Percentiles rank a stretch among this genome's conserved stretches.
Evolutionary conservation across 2,329 filamentous ascomycete species (phyloP).

Genomic region (Clarireedia sp.): DNA sequence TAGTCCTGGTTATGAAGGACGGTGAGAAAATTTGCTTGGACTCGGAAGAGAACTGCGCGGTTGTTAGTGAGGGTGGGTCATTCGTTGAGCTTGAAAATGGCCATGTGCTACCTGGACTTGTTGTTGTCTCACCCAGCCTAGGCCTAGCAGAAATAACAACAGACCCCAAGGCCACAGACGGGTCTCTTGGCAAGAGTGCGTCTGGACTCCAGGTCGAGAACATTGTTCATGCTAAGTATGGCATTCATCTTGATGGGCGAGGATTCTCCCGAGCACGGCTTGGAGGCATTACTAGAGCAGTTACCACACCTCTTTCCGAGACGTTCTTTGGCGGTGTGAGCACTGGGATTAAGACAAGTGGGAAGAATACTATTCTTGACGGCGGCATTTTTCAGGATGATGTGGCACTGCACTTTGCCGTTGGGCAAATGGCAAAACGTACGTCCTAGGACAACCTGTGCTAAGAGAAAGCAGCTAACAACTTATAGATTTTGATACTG

Average conservation of each 20-base stretch:
- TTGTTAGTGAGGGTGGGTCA: conserved; percentile 18
- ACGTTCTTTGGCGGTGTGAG: conserved; percentile 36
- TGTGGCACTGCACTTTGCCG: conserved; percentile 35
- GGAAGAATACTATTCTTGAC: conserved; percentile 31
- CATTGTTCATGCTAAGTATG: conserved; percentile 35
- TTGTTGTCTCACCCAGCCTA: conserved; percentile 39
- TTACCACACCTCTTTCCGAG: conserved; percentile 32
- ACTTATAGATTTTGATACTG: conserved; percentile 18
- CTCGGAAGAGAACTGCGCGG: conserved; percentile 27
- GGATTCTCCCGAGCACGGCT: conserved; percentile 35
- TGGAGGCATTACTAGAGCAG: conserved; percentile 37
- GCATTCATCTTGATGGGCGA: conserved; percentile 35
- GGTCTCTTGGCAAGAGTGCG: conserved; percentile 29
- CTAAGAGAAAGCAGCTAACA: neutral
- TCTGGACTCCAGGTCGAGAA: conserved; percentile 25
- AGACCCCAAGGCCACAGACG: conserved; percentile 40
- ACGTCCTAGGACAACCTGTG: conserved; percentile 13
- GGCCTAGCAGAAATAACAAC: conserved; percentile 43
- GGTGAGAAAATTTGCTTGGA: conserved; percentile 36
- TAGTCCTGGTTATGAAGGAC: conserved; percentile 34
- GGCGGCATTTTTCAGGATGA: conserved; percentile 36
- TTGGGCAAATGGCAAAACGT: conserved; percentile 32
- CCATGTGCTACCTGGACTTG: conserved; percentile 41
- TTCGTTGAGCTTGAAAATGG: conserved; percentile 37
- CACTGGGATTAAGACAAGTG: conserved; percentile 34